Evolutionary conservation across 2,329 filamentous ascomycete species (phyloP), one percentile per base, ranked within the genome.

Genomic region (Pseudogymnoascus pannorum): DNA sequence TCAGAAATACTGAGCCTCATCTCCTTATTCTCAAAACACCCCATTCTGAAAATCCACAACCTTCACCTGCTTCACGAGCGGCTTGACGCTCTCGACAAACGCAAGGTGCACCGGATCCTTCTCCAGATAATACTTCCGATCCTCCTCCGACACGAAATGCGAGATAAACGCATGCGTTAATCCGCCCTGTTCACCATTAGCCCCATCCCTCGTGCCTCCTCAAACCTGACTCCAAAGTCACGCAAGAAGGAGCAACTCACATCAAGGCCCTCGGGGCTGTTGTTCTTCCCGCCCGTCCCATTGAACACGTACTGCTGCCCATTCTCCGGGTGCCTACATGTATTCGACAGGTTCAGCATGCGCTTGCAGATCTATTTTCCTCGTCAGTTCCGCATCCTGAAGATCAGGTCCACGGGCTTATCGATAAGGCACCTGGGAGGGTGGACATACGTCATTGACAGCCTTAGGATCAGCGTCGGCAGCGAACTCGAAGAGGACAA

Each of bases 161-260:
- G 81, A 79, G 1, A 92, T 80, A 64, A 91, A 91, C 0, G 78
- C 85, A 69, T 92, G 88, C 0, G 86, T 86, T 58, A 87, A 82
- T 0, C 81, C 87, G 57, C 80, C 77, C 86, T 84, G 22, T 33
- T 38, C 44, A 18, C 26, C 1, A 40, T 62, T 44, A 59, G 38
- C 12, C 57, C 20, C 20, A 20, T 57, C 26, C 51, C 5, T 11
- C 5, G 14, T 16, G 11, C 18, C 38, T 12, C 5, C 16, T 18
- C 16, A 44, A 12, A 3, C 6, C 40, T 8, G 2, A 44, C n/a
- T 24, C 20, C 14, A 11, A 11, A 11, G 12, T 8, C n/a, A 5
- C 4, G 16, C 29, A 12, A 6, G 16, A 29, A 54, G 36, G 3
- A 12, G n/a, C 7, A 29, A 66, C 73, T 62, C 75, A 88, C 85